Evolutionary conservation across 495 filamentous ascomycete genomes (phyloP).

Genomic region (Xeromyces bisporus): DNA sequence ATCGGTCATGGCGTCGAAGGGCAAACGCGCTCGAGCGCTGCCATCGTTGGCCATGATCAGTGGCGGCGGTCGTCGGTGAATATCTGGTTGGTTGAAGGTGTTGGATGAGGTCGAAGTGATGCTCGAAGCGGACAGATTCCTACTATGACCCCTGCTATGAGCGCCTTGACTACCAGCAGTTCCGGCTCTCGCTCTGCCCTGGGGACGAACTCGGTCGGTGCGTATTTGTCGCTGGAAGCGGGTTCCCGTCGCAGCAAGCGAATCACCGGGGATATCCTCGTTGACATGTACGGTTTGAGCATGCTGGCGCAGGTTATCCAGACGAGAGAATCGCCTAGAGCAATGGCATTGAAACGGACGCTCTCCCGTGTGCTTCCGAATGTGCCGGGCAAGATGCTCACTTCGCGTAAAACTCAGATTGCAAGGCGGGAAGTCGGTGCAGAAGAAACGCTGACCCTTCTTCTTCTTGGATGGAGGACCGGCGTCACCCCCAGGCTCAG

Average conservation of each 20-base stretch:
- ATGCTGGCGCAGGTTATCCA: slow-evolving; percentile 93
- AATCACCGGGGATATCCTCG: slow-evolving; percentile 88
- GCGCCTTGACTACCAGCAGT: slow-evolving; percentile 52
- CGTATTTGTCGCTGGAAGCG: slow-evolving; percentile 88
- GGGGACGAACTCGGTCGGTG: slow-evolving; percentile 64
- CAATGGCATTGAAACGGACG: slow-evolving; percentile 97
- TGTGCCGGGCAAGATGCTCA: slow-evolving; percentile 88
- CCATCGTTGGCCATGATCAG: slow-evolving; percentile 68
- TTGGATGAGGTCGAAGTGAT: slow-evolving; percentile 60
- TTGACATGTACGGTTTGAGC: slow-evolving; percentile 96
- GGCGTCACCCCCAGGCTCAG: slow-evolving; percentile 46
- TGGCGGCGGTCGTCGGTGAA: slow-evolving; percentile 58
- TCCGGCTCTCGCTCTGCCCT: slow-evolving; percentile 52
- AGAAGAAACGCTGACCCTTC: slow-evolving; percentile 92
- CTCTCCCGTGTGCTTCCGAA: slow-evolving; percentile 95
- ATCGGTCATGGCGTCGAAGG: slow-evolving; percentile 48
- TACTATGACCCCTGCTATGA: slow-evolving; percentile 56
- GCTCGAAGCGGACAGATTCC: slow-evolving; percentile 75
- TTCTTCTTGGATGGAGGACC: slow-evolving; percentile 65
- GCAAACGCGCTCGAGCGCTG: slow-evolving; percentile 35
- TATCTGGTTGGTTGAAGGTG: slow-evolving; percentile 46
- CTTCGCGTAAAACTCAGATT: slow-evolving; percentile 90
- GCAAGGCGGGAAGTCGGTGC: slow-evolving; percentile 92
- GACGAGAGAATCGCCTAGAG: slow-evolving; percentile 81
- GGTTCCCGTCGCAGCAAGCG: slow-evolving; percentile 83